Evolutionary conservation across 225 moss, liverwort and hornwort genomes (phyloP), one percentile per base, ranked within the genome.

Genomic region (Lunularia cruciata): DNA sequence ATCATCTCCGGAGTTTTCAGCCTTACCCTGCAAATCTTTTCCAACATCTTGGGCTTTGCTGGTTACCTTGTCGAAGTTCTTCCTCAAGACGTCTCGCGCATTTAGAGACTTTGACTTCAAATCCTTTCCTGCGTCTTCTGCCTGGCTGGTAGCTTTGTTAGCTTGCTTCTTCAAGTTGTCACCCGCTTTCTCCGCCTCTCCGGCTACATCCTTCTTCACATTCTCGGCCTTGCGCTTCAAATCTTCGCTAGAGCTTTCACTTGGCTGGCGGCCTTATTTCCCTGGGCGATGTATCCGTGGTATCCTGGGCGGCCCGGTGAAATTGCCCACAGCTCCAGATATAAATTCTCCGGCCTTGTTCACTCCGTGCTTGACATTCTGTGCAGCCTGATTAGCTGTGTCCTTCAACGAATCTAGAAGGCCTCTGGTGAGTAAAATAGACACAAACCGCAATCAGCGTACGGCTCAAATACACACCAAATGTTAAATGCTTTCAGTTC

Each of bases 351-450:
- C 40, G 3, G 61, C 61, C 14, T 40, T 62, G 39, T 26, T 37
- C 20, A 60, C 19, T 35, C 60, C 63, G 13, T 37, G 14, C 36
- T 60, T 61, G 33, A 71, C 71, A 51, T 59, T 34, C 11, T 48
- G 47, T 25, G 47, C 36, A 2, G 37, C 59, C 19, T 71, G 38
- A 48, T 26, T 61, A 1, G 48, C 60, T 12, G 31, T 19, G 4
- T 37, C 16, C 34, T 71, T 71, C 31, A 53, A 11, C 1, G 59
- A 60, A 36, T 71, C 71, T 25, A 60, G 18, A 27, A 71, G 42
- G 26, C 28, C 43, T 1, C 60, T 38, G 5, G 19, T 7, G 36
- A 36, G 60, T 20, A n/a, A 43, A 43, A 43, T 42, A 12, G 6
- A 42, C 42, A 2, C 43, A 43, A 43, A 43, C 43, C 16, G 43